Evolutionary conservation across 208 protist species (phyloP).

Genomic region (Leishmania major): DNA sequence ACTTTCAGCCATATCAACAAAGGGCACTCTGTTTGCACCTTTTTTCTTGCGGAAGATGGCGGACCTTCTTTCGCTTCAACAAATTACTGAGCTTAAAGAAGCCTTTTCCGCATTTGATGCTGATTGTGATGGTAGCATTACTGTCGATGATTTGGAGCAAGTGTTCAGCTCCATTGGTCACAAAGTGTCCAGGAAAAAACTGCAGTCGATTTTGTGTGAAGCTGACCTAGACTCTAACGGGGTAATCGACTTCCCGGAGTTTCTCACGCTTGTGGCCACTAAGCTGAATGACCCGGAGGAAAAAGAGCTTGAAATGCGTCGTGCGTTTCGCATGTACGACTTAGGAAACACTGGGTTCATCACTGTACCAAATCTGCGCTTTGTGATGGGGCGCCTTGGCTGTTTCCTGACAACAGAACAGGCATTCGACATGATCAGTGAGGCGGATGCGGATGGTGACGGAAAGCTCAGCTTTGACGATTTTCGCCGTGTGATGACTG

Average conservation of each 20-base stretch:
- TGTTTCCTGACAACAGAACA: constrained; percentile 91
- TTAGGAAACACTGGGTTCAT: constrained; percentile 95
- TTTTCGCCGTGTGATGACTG: constrained; percentile 84
- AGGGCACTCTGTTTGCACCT: neutral
- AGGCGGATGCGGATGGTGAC: constrained; percentile 90
- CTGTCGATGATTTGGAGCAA: constrained; percentile 98
- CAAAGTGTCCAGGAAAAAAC: constrained; percentile 91
- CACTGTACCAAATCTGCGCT: constrained; percentile 86
- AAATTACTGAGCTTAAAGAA: constrained; percentile 99
- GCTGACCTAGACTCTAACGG: constrained; percentile 98
- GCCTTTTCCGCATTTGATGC: constrained; percentile 99
- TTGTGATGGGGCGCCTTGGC: constrained; percentile 94
- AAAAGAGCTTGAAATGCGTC: constrained; percentile 91
- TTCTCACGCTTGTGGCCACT: constrained; percentile 89
- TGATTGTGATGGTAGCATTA: constrained; percentile 98
- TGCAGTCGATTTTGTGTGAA: constrained; percentile 96
- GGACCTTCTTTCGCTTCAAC: constrained; percentile 96
- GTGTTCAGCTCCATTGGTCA: constrained; percentile 99
- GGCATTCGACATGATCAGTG: constrained; percentile 93
- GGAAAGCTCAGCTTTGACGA: constrained; percentile 90
- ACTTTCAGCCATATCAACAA: neutral
- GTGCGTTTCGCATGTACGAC: constrained; percentile 96
- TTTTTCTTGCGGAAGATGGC: constrained; percentile 54
- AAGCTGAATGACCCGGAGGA: constrained; percentile 91
- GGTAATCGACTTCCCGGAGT: constrained; percentile 98